These are phyloP conservation scores for Carex cristatella DNA, from an alignment of 176 grass and related monocot species.

Conservation along the genomic window DNA sequence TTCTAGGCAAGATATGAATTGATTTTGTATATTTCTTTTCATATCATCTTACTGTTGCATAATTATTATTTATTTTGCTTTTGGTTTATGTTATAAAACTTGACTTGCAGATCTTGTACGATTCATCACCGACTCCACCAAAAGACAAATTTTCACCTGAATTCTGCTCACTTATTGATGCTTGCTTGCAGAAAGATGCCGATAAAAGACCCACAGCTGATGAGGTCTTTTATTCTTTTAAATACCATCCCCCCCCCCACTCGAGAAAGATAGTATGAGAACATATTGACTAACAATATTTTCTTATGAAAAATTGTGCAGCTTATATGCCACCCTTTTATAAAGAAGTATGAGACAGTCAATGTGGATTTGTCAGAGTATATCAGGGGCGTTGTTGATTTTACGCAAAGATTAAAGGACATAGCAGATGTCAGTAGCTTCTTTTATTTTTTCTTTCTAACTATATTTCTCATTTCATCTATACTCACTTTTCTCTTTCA, in stretches of 20 bases:
- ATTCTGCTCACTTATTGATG: conserved; percentile 86
- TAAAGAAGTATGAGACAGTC: conserved; percentile 53
- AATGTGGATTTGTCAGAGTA: conserved; percentile 67
- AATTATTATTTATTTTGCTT: conserved; percentile 1
- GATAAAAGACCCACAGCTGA: conserved; percentile 66
- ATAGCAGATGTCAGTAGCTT: conserved; percentile 69
- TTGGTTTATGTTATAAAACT: conserved; percentile 12
- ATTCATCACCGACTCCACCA: conserved; percentile 73
- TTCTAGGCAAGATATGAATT: neutral
- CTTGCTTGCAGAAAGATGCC: conserved; percentile 83
- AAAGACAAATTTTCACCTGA: conserved; percentile 61
- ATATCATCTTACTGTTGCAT: conserved; percentile 11
- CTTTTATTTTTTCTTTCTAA: conserved; percentile 20
- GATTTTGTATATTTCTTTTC: neutral
- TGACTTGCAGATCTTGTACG: conserved; percentile 68
- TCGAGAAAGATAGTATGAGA: neutral
- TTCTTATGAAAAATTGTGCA: conserved; percentile 31
- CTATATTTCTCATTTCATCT: conserved; percentile 18
- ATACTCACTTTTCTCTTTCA: neutral
- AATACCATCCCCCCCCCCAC: neutral
- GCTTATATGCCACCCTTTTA: conserved; percentile 84
- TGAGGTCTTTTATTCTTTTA: conserved; percentile 29
- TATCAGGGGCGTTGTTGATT: conserved; percentile 65
- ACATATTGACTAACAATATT: conserved; percentile 19
- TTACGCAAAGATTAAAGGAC: conserved; percentile 68